A percentile compares a stretch with the other conserved stretches of the same genome.
These are phyloP conservation scores for Paramicrosporidium saccamoebae DNA, from an alignment of 371 early-diverging fungal species.

Conservation along the genomic window DNA sequence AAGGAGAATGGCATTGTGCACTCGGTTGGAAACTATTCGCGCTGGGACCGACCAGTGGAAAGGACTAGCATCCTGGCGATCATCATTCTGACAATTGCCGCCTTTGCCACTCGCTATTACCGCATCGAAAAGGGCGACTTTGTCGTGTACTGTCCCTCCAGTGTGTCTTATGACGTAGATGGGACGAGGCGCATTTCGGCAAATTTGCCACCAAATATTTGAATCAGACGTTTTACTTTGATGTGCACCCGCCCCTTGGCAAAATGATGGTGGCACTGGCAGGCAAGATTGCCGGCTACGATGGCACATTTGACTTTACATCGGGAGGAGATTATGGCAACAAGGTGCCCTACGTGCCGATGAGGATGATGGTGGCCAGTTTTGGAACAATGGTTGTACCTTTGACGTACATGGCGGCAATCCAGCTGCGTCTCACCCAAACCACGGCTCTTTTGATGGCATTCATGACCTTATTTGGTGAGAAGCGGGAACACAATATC, in stretches of 20 bases:
- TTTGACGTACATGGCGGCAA: constrained; percentile 60
- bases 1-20: too few relatives aligned
- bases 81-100: constrained; percentile 14
- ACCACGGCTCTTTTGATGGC: constrained; percentile 28
- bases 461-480: constrained; percentile 41
- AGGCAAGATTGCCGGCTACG: constrained; percentile 55
- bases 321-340: constrained; percentile 57
- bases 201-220: constrained; percentile 85
- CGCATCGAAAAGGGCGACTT: constrained; percentile 25
- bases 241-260: constrained; percentile 98
- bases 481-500: constrained; percentile 1
- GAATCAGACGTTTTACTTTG: constrained; percentile 80
- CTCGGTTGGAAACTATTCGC: too few relatives aligned
- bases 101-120: constrained; percentile 45
- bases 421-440: constrained; percentile 27
- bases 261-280: constrained; percentile 88
- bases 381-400: constrained; percentile 84
- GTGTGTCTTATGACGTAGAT: constrained; percentile 3
- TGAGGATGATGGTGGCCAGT: constrained; percentile 64
- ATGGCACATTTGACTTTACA: constrained; percentile 63
- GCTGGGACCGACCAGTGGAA: too few relatives aligned
- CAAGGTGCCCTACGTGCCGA: constrained; percentile 46
- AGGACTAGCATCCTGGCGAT: background rate
- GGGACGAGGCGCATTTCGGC: constrained; percentile 62
- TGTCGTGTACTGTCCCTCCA: constrained; percentile 28